Evolutionary conservation across 805 yeast genomes (phyloP).

Genomic region (Cyberlindnera sargentensis): DNA sequence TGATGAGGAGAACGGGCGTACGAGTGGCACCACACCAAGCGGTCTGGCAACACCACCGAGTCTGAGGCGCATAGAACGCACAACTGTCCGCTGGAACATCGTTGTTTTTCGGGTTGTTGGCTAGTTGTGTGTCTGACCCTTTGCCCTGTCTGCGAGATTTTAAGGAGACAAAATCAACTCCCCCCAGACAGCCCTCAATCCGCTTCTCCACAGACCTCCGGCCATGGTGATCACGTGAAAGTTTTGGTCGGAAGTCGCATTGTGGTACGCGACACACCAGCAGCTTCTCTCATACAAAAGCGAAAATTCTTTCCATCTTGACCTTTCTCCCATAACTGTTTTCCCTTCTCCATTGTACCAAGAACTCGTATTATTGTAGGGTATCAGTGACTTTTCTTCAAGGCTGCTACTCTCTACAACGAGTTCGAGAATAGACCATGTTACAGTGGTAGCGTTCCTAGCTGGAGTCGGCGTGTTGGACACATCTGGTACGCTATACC

Average conservation of each 20-base stretch:
- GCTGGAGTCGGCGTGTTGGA: constrained; percentile 28
- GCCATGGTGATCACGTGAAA: too few relatives aligned
- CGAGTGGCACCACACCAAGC: neutral
- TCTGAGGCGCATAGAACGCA: neutral
- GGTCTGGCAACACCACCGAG: neutral
- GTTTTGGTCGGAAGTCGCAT: too few relatives aligned
- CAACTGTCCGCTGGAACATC: neutral
- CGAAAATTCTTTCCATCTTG: neutral
- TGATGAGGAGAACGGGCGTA: constrained; percentile 7
- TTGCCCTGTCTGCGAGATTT: neutral
- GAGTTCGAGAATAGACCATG: constrained; percentile 20
- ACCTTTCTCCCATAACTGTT: neutral
- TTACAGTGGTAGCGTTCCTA: constrained; percentile 18
- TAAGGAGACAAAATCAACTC: too few relatives aligned
- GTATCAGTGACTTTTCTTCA: constrained; percentile 18
- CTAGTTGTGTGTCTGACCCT: too few relatives aligned
- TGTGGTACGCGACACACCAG: too few relatives aligned
- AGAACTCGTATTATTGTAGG: constrained; percentile 25
- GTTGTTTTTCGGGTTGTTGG: neutral
- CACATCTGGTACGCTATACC: constrained; percentile 4
- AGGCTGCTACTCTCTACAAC: constrained; percentile 26
- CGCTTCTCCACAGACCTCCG: too few relatives aligned
- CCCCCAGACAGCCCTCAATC: too few relatives aligned
- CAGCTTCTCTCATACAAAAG: neutral
- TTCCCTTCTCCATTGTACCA: constrained; percentile 19